Percentiles rank a stretch among this genome's conserved stretches.
Conservation (phyloP, 225 moss, liverwort and hornwort genomes). For the Anthoceros angustus region DNA sequence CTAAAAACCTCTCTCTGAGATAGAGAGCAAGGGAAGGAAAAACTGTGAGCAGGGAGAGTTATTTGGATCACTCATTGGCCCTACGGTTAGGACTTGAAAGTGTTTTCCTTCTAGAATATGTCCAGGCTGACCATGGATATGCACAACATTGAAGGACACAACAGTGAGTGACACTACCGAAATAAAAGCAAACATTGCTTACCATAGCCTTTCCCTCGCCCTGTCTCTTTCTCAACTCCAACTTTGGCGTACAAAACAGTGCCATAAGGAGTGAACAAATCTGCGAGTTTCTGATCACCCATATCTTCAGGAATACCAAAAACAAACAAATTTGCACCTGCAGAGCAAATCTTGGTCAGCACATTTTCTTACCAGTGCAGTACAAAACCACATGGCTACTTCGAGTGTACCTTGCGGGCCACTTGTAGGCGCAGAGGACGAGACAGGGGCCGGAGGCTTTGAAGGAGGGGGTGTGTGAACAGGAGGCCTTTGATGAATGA, state of each 20-base stretch:
- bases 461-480: conserved; percentile 25
- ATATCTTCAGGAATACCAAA: conserved; percentile 51
- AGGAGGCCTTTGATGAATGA: conserved; percentile 43
- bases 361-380: neutral
- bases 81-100: too few species aligned
- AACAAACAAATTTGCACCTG: conserved; percentile 42
- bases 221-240: conserved; percentile 52
- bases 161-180: too few species aligned
- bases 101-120: too few species aligned
- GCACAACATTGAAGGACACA: too few species aligned
- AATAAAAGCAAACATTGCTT: conserved; percentile 4
- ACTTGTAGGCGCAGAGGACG: conserved; percentile 43
- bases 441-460: conserved; percentile 27
- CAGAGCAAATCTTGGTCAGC: conserved; percentile 2
- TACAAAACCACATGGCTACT: neutral
- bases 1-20: too few species aligned
- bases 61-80: too few species aligned
- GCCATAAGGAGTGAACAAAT: conserved; percentile 38
- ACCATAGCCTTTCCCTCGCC: conserved; percentile 50
- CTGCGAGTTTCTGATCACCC: conserved; percentile 47
- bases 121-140: too few species aligned
- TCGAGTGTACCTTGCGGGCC: conserved; percentile 38
- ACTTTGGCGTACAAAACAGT: conserved; percentile 39
- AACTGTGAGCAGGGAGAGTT: too few species aligned
- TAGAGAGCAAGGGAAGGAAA: too few species aligned